Evolutionary conservation across 495 filamentous ascomycete species (phyloP).

Genomic region (Hypoxylon subgilvum): DNA sequence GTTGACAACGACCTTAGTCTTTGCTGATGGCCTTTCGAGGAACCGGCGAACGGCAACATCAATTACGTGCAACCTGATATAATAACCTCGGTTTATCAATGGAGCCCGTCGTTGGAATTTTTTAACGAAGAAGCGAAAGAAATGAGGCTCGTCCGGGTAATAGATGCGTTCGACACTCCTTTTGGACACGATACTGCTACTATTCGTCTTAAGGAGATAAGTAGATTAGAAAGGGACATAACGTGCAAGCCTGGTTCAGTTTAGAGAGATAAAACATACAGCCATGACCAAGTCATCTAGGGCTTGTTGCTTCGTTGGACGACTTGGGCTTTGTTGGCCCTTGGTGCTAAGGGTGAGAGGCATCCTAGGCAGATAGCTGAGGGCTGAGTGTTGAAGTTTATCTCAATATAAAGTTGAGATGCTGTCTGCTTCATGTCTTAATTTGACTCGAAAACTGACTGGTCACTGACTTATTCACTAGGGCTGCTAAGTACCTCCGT

Average conservation of each 20-base stretch:
- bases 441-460: no score
- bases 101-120: slow-evolving; percentile 81
- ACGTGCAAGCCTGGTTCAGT: background rate
- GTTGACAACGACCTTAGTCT: slow-evolving; percentile 79
- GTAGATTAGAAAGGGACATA: slow-evolving; percentile 23
- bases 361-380: slow-evolving; percentile 18
- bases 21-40: slow-evolving; percentile 62
- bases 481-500: background rate
- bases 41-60: slow-evolving; percentile 75
- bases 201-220: slow-evolving; percentile 70
- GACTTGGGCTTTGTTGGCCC: slow-evolving; percentile 38
- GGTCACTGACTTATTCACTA: no score
- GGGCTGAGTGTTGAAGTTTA: no score
- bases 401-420: no score
- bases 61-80: slow-evolving; percentile 82
- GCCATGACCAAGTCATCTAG: slow-evolving; percentile 74
- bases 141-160: slow-evolving; percentile 72
- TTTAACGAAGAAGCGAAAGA: slow-evolving; percentile 84
- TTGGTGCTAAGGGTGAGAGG: slow-evolving; percentile 35
- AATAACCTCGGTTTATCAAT: slow-evolving; percentile 86
- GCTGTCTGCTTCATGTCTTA: no score
- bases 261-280: slow-evolving; percentile 50
- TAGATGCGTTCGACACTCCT: slow-evolving; percentile 86
- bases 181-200: slow-evolving; percentile 88
- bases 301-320: slow-evolving; percentile 40